Evolutionary conservation across 768 basidiomycete genomes (phyloP).

Genomic region (Kwoniella europaea): DNA sequence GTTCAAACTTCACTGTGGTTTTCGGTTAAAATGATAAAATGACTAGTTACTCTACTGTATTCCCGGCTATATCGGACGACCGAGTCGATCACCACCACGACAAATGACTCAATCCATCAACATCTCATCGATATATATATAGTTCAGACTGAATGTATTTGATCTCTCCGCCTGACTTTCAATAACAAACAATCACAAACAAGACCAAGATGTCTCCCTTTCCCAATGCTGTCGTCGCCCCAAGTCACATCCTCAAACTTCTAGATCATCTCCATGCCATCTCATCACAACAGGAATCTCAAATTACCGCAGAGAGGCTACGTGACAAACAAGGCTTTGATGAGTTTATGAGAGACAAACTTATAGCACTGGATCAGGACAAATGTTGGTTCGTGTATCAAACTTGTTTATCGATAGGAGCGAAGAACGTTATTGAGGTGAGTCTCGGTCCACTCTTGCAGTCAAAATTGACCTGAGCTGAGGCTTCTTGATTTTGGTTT

Average conservation of each 20-base stretch:
- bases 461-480: neutral
- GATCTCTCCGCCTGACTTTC: too few species aligned
- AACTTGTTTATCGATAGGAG: constrained; percentile 29
- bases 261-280: constrained; percentile 23
- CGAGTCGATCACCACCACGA: too few species aligned
- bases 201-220: neutral
- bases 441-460: too few species aligned
- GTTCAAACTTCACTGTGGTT: too few species aligned
- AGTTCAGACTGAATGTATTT: too few species aligned
- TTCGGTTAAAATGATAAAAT: too few species aligned
- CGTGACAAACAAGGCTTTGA: constrained; percentile 12
- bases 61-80: too few species aligned
- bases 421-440: constrained; percentile 41
- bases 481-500: neutral
- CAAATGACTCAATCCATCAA: too few species aligned
- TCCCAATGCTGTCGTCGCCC: constrained; percentile 17
- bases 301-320: constrained; percentile 17
- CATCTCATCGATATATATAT: too few species aligned
- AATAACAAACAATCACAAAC: too few species aligned
- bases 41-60: too few species aligned
- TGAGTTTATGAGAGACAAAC: constrained; percentile 32
- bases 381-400: constrained; percentile 37
- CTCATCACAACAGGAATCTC: constrained; percentile 27
- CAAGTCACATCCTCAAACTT: constrained; percentile 19
- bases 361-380: constrained; percentile 42